Evolutionary conservation across 2,329 filamentous ascomycete genomes (phyloP), one percentile per base, ranked within the genome.

Genomic region (Periconia sp.): DNA sequence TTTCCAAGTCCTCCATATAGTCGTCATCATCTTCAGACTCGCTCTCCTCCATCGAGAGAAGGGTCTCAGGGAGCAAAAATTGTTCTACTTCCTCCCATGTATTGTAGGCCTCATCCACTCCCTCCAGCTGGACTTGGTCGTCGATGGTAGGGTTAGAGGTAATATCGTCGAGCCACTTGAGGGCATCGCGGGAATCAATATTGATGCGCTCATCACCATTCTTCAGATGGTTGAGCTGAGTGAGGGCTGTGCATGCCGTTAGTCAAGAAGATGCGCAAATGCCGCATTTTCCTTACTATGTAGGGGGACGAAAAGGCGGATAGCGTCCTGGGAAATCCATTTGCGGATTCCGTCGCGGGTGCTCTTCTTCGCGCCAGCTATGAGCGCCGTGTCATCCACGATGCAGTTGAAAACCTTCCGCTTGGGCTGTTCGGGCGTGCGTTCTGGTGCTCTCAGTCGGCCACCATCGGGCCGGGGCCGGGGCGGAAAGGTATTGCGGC

Each of bases 361-460:
- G 66, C 76, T 79, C 64, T 75, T 77, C 72, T 80, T 80, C 46
- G 79, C 77, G 53, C 79, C 79, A 41, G 77, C 77, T 52, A 81
- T 73, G 58, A 81, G 64, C 31, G 79, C 79, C 18, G 76, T 78
- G 59, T 81, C 79, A 63, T 81, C 79, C 59, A 80, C 77, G 58
- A 81, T 81, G 66, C 79, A 81, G 71, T 81, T 81, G 75, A 81
- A 81, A 53, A 80, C 63, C 70, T 80, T 81, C 60, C 77, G 74
- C 58, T 59, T 59, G 33, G 71, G 69, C 52, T 57, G 65, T 52
- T 69, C 65, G 57, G 62, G 64, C 33, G 61, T 48, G 54, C 64
- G 65, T 59, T 68, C 64, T 56, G 63, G 64, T 20, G 62, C 51
- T 54, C 64, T 65, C 61, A 62, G 49, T 52, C 63, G 60, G 49